Conservation (phyloP, 1,284 basidiomycete species). For the Pseudozyma sp. region DNA sequence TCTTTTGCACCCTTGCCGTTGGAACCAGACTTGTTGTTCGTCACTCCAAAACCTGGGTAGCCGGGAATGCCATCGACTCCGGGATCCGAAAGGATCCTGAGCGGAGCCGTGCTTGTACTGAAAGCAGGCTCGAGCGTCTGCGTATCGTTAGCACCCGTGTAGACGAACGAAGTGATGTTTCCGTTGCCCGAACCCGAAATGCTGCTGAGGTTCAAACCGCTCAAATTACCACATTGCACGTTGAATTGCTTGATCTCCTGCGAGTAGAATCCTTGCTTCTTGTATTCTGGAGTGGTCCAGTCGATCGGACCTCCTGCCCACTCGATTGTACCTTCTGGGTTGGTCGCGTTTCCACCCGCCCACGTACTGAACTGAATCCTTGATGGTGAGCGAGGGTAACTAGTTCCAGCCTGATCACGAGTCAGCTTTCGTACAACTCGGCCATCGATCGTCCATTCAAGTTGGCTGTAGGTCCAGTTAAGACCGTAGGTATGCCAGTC, state of each 20-base stretch:
- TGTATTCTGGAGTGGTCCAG: conserved; percentile 50
- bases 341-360: conserved; percentile 54
- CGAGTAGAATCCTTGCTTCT: conserved; percentile 56
- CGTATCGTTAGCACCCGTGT: conserved; percentile 52
- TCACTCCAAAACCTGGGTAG: conserved; percentile 28
- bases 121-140: conserved; percentile 44
- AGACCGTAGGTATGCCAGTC: conserved; percentile 61
- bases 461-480: conserved; percentile 54
- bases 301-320: conserved; percentile 62
- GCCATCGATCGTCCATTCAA: conserved; percentile 62
- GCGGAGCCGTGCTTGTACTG: conserved; percentile 21
- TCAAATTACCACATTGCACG: conserved; percentile 47
- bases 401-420: conserved; percentile 25
- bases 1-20: conserved; percentile 26
- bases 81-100: conserved; percentile 31
- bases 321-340: conserved; percentile 41
- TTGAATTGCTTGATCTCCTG: conserved; percentile 59
- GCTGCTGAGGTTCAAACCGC: conserved; percentile 25
- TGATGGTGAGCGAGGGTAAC: conserved; percentile 59
- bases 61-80: conserved; percentile 31
- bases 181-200: conserved; percentile 16
- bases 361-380: conserved; percentile 59
- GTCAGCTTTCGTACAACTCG: conserved; percentile 49
- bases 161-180: conserved; percentile 56
- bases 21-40: conserved; percentile 10